These are phyloP conservation scores for Inga laurina DNA, from an alignment of 306 rosid species.

Conservation along the genomic window DNA sequence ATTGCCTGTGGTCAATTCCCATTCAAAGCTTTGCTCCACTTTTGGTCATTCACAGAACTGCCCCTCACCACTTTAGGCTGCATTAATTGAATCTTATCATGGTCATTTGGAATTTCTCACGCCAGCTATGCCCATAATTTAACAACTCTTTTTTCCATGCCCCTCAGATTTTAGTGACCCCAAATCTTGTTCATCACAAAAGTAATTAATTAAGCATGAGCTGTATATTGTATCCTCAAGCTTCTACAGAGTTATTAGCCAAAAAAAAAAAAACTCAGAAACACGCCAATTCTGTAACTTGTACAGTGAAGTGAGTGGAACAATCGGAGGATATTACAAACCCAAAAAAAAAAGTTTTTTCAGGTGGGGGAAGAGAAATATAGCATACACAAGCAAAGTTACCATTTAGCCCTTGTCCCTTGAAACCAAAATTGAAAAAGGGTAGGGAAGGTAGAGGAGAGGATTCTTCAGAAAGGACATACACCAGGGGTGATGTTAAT, in stretches of 20 bases:
- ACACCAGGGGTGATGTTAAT: conserved; percentile 24
- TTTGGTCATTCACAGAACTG: neutral
- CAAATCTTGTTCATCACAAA: neutral
- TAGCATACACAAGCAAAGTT: neutral
- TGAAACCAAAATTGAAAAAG: conserved; percentile 29
- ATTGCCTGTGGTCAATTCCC: neutral
- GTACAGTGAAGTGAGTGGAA: neutral
- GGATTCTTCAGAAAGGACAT: neutral
- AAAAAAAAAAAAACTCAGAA: neutral
- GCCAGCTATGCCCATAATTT: neutral
- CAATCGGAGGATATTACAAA: neutral
- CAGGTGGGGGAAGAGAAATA: too few relatives aligned
- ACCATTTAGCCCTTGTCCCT: conserved; percentile 12
- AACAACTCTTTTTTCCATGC: neutral
- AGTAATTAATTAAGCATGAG: conserved; percentile 18
- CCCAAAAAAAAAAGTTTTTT: neutral
- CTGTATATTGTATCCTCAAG: conserved; percentile 23
- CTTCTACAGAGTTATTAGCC: neutral
- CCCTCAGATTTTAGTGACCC: neutral
- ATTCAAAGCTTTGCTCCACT: conserved; percentile 5
- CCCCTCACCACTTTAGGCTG: neutral
- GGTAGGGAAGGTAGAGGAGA: neutral
- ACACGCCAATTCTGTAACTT: conserved; percentile 1
- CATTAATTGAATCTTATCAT: neutral
- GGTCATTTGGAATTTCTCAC: conserved; percentile 11